Evolutionary conservation across 768 basidiomycete genomes (phyloP).

Genomic region (Russula sp.): DNA sequence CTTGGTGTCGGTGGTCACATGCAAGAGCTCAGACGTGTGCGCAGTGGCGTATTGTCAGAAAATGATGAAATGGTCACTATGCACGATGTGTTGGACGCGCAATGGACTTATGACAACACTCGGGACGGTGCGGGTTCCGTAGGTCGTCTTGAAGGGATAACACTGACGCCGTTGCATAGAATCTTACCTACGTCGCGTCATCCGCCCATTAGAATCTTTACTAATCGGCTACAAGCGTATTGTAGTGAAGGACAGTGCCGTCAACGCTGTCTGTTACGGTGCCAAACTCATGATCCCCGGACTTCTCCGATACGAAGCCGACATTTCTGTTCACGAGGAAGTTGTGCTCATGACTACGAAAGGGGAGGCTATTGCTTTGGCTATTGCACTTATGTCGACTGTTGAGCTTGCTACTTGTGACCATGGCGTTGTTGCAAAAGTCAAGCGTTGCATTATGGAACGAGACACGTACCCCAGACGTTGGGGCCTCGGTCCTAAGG

Average conservation of each 20-base stretch:
- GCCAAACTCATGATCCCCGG: constrained; percentile 99
- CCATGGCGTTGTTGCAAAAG: constrained; percentile 97
- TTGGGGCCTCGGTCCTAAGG: constrained; percentile 98
- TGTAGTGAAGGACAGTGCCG: constrained; percentile 97
- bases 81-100: constrained; percentile 99
- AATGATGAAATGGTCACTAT: constrained; percentile 98
- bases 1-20: constrained; percentile 99
- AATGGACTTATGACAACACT: constrained; percentile 97
- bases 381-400: constrained; percentile 96
- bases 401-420: constrained; percentile 97
- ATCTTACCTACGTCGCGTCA: constrained; percentile 91
- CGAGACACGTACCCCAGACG: constrained; percentile 96
- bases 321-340: constrained; percentile 92
- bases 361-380: constrained; percentile 95
- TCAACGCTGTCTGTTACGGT: constrained; percentile 98
- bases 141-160: constrained; percentile 1
- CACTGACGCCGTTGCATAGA: constrained; percentile 45
- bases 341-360: constrained; percentile 99
- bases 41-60: constrained; percentile 95
- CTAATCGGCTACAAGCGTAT: constrained; percentile 96
- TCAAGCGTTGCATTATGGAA: constrained; percentile 99
- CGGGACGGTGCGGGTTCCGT: constrained; percentile 62
- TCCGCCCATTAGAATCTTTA: constrained; percentile 90
- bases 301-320: constrained; percentile 90
- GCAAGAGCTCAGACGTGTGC: constrained; percentile 94